These are phyloP conservation scores for Ambispora gerdemannii DNA, from an alignment of 192 early-diverging fungal species.

Conservation along the genomic window DNA sequence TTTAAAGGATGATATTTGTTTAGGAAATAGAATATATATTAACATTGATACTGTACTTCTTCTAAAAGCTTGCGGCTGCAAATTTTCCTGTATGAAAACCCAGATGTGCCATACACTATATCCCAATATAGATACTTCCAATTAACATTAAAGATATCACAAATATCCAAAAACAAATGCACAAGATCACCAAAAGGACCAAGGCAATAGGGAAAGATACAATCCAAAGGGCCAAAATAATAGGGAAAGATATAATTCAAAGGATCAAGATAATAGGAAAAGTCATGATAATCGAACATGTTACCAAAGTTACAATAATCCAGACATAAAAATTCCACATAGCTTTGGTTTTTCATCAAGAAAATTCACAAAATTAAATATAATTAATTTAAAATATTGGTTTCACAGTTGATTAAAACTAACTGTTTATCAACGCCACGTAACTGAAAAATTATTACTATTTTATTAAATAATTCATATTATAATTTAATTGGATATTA, in stretches of 20 bases:
- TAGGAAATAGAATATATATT: slow-evolving; percentile 24
- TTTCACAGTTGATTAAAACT: too few relatives aligned
- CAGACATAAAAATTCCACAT: too few relatives aligned
- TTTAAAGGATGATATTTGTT: background rate
- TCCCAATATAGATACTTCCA: slow-evolving; percentile 2
- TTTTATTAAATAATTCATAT: too few relatives aligned
- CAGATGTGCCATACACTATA: background rate
- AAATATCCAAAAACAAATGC: slow-evolving; percentile 17
- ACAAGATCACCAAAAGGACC: slow-evolving; percentile 6
- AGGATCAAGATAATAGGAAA: too few relatives aligned
- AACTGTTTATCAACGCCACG: too few relatives aligned
- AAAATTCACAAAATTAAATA: too few relatives aligned
- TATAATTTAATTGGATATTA: too few relatives aligned
- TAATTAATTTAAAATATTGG: too few relatives aligned
- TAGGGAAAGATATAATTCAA: background rate
- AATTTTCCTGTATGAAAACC: slow-evolving; percentile 5
- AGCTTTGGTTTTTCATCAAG: too few relatives aligned
- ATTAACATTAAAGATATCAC: slow-evolving; percentile 6
- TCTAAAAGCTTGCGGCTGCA: slow-evolving; percentile 11
- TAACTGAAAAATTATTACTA: too few relatives aligned
- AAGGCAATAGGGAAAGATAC: slow-evolving; percentile 7
- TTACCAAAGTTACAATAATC: too few relatives aligned
- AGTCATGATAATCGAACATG: too few relatives aligned
- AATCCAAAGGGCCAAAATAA: background rate
- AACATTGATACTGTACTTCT: slow-evolving; percentile 25